Conservation (phyloP, 2,329 filamentous ascomycete genomes). For the Sarocladium brachiariae region DNA sequence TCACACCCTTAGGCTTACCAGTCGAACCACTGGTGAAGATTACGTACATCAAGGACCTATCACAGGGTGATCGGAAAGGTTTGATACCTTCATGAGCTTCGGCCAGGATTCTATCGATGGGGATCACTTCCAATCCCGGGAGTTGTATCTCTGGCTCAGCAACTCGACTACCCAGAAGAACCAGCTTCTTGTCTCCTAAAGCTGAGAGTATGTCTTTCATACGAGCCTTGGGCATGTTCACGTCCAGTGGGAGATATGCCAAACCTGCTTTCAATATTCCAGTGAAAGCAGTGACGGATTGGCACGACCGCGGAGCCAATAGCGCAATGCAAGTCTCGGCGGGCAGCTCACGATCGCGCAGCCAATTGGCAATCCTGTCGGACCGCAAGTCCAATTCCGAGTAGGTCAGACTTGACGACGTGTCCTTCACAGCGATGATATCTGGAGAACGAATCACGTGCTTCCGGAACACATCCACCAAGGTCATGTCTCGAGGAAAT, state of each 20-base stretch:
- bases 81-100: too few species aligned
- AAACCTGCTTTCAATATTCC: slow-evolving; percentile 20
- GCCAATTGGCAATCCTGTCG: slow-evolving; percentile 14
- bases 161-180: slow-evolving; percentile 13
- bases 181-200: neutral
- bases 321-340: neutral
- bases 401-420: slow-evolving; percentile 15
- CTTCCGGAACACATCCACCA: slow-evolving; percentile 17
- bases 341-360: neutral
- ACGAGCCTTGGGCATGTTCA: slow-evolving; percentile 13
- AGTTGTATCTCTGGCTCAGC: neutral
- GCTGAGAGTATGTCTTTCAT: slow-evolving; percentile 14
- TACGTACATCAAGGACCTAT: slow-evolving; percentile 21
- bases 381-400: slow-evolving; percentile 16
- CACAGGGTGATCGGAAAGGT: neutral
- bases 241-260: slow-evolving; percentile 20
- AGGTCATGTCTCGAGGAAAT: slow-evolving; percentile 15
- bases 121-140: too few species aligned
- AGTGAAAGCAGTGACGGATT: slow-evolving; percentile 17
- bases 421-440: slow-evolving; percentile 16
- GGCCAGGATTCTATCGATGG: too few species aligned
- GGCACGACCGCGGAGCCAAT: slow-evolving; percentile 14
- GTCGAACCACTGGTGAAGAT: slow-evolving; percentile 49
- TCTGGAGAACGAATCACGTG: slow-evolving; percentile 14
- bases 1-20: slow-evolving; percentile 41